Percentiles rank a stretch among this genome's conserved stretches.
Evolutionary conservation across 768 basidiomycete genomes (phyloP).

Genomic region (Suillus subluteus): DNA sequence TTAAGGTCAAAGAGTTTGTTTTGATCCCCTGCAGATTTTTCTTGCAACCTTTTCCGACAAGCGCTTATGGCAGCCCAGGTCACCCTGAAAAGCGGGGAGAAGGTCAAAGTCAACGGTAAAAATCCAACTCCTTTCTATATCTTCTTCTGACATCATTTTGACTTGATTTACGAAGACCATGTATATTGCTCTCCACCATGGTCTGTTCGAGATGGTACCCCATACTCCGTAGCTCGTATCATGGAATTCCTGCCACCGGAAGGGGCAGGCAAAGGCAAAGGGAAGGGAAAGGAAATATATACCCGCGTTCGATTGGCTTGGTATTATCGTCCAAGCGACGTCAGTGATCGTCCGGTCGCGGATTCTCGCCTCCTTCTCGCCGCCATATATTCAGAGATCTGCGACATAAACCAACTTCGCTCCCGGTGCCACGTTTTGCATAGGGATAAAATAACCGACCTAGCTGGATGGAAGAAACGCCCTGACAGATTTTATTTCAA

Average conservation of each 20-base stretch:
- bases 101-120: conserved; percentile 87
- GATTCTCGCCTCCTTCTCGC: conserved; percentile 93
- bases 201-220: conserved; percentile 90
- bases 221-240: conserved; percentile 94
- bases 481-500: conserved; percentile 97
- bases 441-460: conserved; percentile 92
- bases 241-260: conserved; percentile 94
- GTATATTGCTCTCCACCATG: conserved; percentile 96
- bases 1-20: conserved; percentile 5
- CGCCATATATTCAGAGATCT: conserved; percentile 95
- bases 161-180: conserved; percentile 71
- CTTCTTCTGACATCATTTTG: conserved; percentile 21
- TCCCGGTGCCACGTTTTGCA: conserved; percentile 94
- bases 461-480: conserved; percentile 91
- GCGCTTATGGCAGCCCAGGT: conserved; percentile 38
- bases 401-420: conserved; percentile 92
- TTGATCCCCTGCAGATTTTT: conserved; percentile 30
- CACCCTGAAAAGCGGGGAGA: conserved; percentile 81
- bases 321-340: conserved; percentile 97
- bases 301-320: conserved; percentile 90
- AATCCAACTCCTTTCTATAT: conserved; percentile 21
- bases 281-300: conserved; percentile 68
- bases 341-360: conserved; percentile 86
- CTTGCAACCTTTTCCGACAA: conserved; percentile 20
- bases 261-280: conserved; percentile 66